phyloP scores from a whole-genome alignment of 441 rosid species.

The Pelargonium citronellum region DNA sequence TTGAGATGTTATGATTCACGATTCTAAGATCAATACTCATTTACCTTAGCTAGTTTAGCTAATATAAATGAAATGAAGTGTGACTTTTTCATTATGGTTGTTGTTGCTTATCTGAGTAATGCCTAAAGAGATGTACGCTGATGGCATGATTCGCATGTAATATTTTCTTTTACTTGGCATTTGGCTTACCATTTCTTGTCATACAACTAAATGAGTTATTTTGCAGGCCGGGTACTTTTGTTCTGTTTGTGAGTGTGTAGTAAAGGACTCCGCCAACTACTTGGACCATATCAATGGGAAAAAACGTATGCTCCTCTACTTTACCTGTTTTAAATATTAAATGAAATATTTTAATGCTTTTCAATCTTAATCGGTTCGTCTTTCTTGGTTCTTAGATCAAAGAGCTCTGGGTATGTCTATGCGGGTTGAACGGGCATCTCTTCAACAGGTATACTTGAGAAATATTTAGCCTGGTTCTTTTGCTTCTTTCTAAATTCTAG shows the following conservation, averaged over 20 bases:
- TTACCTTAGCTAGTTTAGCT: too few species aligned
- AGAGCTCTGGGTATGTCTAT: constrained; percentile 98
- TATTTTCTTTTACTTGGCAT: constrained; percentile 1
- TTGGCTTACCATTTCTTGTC: constrained; percentile 12
- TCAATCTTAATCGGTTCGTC: background rate
- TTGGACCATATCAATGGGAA: constrained; percentile 98
- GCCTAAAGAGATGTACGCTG: background rate
- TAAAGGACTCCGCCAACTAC: constrained; percentile 98
- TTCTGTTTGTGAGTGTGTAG: constrained; percentile 91
- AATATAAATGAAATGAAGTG: too few species aligned
- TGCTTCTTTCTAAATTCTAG: too few species aligned
- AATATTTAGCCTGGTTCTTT: background rate
- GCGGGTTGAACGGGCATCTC: constrained; percentile 91
- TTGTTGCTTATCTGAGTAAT: background rate
- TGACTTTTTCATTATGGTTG: too few species aligned
- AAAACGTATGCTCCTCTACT: constrained; percentile 51
- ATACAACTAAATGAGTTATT: constrained; percentile 22
- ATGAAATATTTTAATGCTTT: background rate
- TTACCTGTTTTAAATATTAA: background rate
- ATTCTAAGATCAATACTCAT: too few species aligned
- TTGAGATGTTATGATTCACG: too few species aligned
- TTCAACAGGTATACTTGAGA: constrained; percentile 52
- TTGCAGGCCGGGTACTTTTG: constrained; percentile 92
- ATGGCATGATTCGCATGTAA: background rate
- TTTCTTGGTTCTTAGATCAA: constrained; percentile 54